A percentile compares a stretch with the other conserved stretches of the same genome.
phyloP scores from a whole-genome alignment of 345 rosid genomes.

The Microthlaspi erraticum region DNA sequence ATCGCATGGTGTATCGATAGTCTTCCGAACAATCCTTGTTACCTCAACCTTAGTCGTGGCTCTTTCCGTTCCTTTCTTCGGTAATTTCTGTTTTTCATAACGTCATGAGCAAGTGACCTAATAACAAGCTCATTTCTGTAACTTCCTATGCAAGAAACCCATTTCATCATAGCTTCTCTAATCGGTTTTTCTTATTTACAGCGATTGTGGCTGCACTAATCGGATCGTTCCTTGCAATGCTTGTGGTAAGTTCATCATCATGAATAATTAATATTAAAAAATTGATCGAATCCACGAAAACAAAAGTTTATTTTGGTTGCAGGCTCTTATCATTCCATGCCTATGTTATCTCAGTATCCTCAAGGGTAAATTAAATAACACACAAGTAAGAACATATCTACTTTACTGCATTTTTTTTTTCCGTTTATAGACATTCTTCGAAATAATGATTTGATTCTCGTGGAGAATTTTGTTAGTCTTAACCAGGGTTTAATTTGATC shows the following conservation, averaged over 20 bases:
- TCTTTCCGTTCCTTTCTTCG: constrained; percentile 73
- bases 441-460: background rate
- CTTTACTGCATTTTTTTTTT: background rate
- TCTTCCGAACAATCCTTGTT: constrained; percentile 68
- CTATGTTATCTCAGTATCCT: constrained; percentile 68
- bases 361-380: constrained; percentile 52
- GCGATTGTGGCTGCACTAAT: constrained; percentile 70
- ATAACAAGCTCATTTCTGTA: background rate
- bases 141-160: constrained; percentile 17
- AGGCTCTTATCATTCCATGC: constrained; percentile 79
- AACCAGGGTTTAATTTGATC: too few species aligned
- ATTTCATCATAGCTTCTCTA: constrained; percentile 10
- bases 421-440: background rate
- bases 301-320: constrained; percentile 24
- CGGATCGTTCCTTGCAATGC: constrained; percentile 83
- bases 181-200: constrained; percentile 40
- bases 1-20: constrained; percentile 54
- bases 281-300: background rate
- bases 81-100: constrained; percentile 42
- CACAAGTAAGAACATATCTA: constrained; percentile 54
- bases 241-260: constrained; percentile 56
- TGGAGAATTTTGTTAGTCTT: background rate
- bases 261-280: background rate
- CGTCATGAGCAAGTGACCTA: constrained; percentile 14
- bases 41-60: constrained; percentile 73